Conservation (phyloP, 1,139 yeast genomes). For the Barnettozyma hawaiiensis region DNA sequence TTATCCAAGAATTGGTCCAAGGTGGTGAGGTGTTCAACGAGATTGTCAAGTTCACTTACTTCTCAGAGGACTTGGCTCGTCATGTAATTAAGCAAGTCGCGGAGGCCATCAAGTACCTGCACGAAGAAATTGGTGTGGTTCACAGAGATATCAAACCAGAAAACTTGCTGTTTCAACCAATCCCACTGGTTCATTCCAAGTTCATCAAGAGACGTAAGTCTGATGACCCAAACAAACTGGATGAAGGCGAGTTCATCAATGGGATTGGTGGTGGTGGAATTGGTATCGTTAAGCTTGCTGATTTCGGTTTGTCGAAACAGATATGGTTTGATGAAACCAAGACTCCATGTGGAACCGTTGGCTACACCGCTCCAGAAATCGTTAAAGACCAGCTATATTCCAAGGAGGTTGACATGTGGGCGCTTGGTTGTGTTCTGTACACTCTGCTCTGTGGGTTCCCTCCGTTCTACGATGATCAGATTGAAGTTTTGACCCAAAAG, state of each 20-base stretch:
- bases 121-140: conserved; percentile 76
- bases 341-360: conserved; percentile 89
- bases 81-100: conserved; percentile 86
- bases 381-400: conserved; percentile 82
- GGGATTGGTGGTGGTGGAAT: conserved; percentile 89
- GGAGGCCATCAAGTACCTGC: conserved; percentile 74
- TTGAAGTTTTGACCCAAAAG: conserved; percentile 73
- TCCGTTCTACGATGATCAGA: conserved; percentile 88
- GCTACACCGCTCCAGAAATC: conserved; percentile 93
- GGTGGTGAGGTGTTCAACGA: conserved; percentile 97
- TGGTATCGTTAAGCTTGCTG: conserved; percentile 82
- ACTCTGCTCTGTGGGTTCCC: conserved; percentile 93
- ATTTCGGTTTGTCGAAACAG: conserved; percentile 88
- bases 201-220: conserved; percentile 51
- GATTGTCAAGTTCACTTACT: conserved; percentile 85
- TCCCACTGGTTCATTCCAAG: conserved; percentile 39
- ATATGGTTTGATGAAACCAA: conserved; percentile 62
- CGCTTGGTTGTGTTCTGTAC: conserved; percentile 86
- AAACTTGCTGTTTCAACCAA: conserved; percentile 77
- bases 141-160: conserved; percentile 97
- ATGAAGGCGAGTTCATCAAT: conserved; percentile 78
- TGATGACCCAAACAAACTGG: conserved; percentile 76
- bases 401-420: conserved; percentile 94
- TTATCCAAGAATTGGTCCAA: conserved; percentile 75
- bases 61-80: conserved; percentile 76